These are phyloP conservation scores for Sporothrix pseudoabietina DNA, from an alignment of 2,329 filamentous ascomycete genomes.

Conservation along the genomic window DNA sequence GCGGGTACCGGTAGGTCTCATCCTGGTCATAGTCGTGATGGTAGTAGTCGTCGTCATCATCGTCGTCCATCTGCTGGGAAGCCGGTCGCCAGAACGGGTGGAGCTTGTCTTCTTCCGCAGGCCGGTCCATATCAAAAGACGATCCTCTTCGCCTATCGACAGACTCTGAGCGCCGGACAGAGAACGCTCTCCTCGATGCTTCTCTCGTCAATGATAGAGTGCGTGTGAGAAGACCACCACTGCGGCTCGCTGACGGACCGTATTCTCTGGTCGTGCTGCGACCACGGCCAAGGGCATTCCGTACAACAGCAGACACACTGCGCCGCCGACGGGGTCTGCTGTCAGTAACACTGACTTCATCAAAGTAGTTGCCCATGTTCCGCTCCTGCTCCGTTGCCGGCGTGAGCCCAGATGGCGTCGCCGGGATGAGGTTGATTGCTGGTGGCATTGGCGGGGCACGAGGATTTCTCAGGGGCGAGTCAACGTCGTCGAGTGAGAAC, in stretches of 20 bases:
- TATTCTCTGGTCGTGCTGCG: slow-evolving; percentile 46
- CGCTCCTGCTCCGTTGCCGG: slow-evolving; percentile 56
- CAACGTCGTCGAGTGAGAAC: slow-evolving; percentile 56
- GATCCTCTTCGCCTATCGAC: slow-evolving; percentile 38
- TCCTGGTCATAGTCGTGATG: slow-evolving; percentile 37
- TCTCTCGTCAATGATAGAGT: slow-evolving; percentile 56
- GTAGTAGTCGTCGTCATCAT: slow-evolving; percentile 32
- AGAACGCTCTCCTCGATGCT: neutral
- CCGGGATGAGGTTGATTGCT: slow-evolving; percentile 62
- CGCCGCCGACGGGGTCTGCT: slow-evolving; percentile 45
- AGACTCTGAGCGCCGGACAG: slow-evolving; percentile 27
- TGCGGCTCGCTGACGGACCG: slow-evolving; percentile 46
- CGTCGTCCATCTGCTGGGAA: slow-evolving; percentile 43
- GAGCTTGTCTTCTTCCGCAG: slow-evolving; percentile 56
- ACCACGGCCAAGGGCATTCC: slow-evolving; percentile 49
- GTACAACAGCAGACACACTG: slow-evolving; percentile 53
- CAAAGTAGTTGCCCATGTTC: slow-evolving; percentile 58
- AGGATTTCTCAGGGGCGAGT: slow-evolving; percentile 65
- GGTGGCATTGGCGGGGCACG: slow-evolving; percentile 59
- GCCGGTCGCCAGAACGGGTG: slow-evolving; percentile 66
- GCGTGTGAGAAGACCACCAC: slow-evolving; percentile 51
- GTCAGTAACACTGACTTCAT: slow-evolving; percentile 39
- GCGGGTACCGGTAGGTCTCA: slow-evolving; percentile 51
- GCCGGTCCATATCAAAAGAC: slow-evolving; percentile 46
- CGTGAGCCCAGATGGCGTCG: slow-evolving; percentile 62